Evolutionary conservation across 1,284 basidiomycete genomes (phyloP), one percentile per base, ranked within the genome.

Genomic region (Ustilago vetiveriae): DNA sequence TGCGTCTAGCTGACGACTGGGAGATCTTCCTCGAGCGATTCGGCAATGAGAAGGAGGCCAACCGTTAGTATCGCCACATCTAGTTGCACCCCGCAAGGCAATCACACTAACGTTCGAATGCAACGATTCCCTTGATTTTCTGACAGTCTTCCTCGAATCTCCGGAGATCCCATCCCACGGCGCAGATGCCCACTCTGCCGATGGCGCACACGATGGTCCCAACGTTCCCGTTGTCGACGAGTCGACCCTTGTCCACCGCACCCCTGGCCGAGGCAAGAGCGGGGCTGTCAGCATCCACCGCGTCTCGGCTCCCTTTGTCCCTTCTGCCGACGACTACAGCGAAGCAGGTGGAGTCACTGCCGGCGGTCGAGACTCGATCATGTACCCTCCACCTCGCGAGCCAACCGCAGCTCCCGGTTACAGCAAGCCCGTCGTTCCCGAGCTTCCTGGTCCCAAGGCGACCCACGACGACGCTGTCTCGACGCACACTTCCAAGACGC

Each of bases 11-110:
- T 33, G 79, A 81, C 50, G 80, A 82, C 67, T 77, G 59, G 55
- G 80, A 81, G 37, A 80, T 82, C 50, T 81, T 82, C 59, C 47
- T 75, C 4, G 77, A 80, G 48, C 72, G 80, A 35, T 65, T 77
- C 47, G 69, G 66, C 38, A 59, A 75, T 45, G 62, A 43, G 5
- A 69, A 70, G 50, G 79, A 81, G 60, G 79, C 72, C n/a, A 66
- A 81, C 36, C 64, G 75, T 78, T 41, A 67, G 75, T 75, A 10
- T 3, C 17, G 17, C 32, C 4, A 27, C 19, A 9, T 9, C 17
- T 4, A 21, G 16, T 13, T 29, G 27, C n/a, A n/a, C n/a, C n/a
- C n/a, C n/a, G n/a, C n/a, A n/a, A n/a, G n/a, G n/a, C n/a, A n/a
- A n/a, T n/a, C n/a, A n/a, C n/a, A n/a, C n/a, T n/a, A n/a, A n/a